Base-by-base conservation (phyloP, 2,329 filamentous ascomycete genomes). In the Lomentospora prolificans region DNA sequence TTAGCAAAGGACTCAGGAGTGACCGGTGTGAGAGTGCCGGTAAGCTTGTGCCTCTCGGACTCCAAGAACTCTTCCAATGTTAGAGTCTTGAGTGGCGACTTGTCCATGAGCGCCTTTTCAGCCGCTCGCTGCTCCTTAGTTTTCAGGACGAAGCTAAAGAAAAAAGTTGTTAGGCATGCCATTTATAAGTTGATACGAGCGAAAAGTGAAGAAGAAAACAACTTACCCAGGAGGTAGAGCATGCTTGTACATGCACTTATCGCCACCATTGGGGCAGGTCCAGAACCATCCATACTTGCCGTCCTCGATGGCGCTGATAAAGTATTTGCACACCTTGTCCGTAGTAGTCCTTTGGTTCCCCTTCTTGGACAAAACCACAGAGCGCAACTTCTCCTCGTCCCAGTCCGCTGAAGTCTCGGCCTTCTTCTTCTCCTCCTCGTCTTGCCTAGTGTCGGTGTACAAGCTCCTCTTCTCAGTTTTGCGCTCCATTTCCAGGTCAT, bases 281-380 rank as follows among this genome's bases (percentile, higher is more conserved):
- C 94, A 99, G 74, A 99, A 97, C 94, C 94, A 99, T 60, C 94
- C 94, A 66, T 99, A 99, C 73, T 97, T 99, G 65, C 90, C 89
- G 67, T 99, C 94, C 73, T 99, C 94, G 60, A 99, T 94, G 25
- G 94, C 94, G 63, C 91, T 86, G 68, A 97, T 94, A 70, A 99
- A 99, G 77, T 76, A 96, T 73, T 97, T 99, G 89, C 94, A 99
- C 62, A 99, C 94, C 74, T 97, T 99, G 69, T 99, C 94, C 50
- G 94, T 99, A 4, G 88, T 89, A 22, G 91, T 96, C 69, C 86
- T 85, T 58, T 95, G 94, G 72, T 99, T 99, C 54, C 94, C 94
- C 72, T 99, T 95, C 76, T 99, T 99, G 65, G 88, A 95, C 68
- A 95, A 64, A 24, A 99, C 90, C 33, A 99, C 94, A 56, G 86